These are phyloP conservation scores for Pseudopithomyces maydicus DNA, from an alignment of 2,329 filamentous ascomycete genomes.

Conservation along the genomic window DNA sequence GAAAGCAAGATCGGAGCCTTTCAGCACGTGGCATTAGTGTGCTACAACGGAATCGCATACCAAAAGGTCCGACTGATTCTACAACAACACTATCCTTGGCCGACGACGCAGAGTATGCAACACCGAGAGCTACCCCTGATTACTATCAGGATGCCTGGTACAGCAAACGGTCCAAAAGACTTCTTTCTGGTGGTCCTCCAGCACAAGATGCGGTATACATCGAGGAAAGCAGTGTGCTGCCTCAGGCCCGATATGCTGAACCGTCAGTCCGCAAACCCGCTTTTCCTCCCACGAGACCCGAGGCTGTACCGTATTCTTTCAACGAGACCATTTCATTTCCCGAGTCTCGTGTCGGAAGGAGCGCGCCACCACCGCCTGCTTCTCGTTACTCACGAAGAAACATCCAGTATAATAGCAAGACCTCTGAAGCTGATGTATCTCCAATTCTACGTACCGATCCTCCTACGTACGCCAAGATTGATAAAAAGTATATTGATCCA, in stretches of 20 bases:
- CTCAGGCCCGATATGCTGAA: background rate
- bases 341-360: background rate
- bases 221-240: background rate
- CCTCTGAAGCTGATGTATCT: background rate
- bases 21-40: slow-evolving; percentile 29
- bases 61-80: slow-evolving; percentile 9
- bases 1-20: slow-evolving; percentile 21
- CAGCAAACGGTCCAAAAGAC: background rate
- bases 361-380: background rate
- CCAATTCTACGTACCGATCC: background rate
- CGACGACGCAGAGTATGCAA: slow-evolving; percentile 31
- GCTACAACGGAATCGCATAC: slow-evolving; percentile 28
- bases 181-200: background rate
- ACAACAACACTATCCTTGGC: slow-evolving; percentile 16
- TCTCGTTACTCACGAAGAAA: background rate
- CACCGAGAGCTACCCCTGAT: slow-evolving; percentile 13
- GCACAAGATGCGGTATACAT: background rate
- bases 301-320: background rate
- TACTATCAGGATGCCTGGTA: background rate
- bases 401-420: background rate
- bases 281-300: background rate
- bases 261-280: background rate
- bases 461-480: slow-evolving; percentile 13
- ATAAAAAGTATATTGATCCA: slow-evolving; percentile 15
- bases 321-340: background rate